Conservation (phyloP, 2,329 filamentous ascomycete genomes). For the Pseudomassariella vexata region DNA sequence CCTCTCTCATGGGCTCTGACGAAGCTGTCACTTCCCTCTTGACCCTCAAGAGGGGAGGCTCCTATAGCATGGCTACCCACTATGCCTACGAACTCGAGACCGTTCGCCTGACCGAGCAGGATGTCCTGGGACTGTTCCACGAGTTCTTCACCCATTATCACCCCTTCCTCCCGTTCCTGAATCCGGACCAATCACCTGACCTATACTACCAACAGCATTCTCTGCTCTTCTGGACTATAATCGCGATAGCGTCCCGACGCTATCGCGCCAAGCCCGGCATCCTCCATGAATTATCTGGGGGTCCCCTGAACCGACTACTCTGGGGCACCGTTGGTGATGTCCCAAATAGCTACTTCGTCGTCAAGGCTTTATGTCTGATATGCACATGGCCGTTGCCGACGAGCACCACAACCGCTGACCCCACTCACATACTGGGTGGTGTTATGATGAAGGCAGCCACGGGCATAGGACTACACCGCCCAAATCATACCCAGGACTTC, state of each 20-base stretch:
- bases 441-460: conserved; percentile 86
- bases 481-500: conserved; percentile 78
- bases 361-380: conserved; percentile 73
- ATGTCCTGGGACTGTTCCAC: conserved; percentile 60
- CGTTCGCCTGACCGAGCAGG: conserved; percentile 57
- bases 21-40: conserved; percentile 63
- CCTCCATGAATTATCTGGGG: conserved; percentile 59
- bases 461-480: conserved; percentile 75
- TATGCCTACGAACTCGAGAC: conserved; percentile 58
- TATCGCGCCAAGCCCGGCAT: conserved; percentile 59
- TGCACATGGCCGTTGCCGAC: conserved; percentile 80
- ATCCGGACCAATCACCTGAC: conserved; percentile 60
- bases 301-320: conserved; percentile 62
- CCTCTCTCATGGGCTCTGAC: conserved; percentile 61
- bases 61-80: conserved; percentile 51
- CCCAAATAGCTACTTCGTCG: conserved; percentile 72
- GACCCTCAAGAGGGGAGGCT: conserved; percentile 60
- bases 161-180: conserved; percentile 71
- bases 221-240: conserved; percentile 80
- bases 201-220: conserved; percentile 72
- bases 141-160: conserved; percentile 75
- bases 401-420: conserved; percentile 74
- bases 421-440: conserved; percentile 74
- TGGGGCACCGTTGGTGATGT: conserved; percentile 75
- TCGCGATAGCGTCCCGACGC: conserved; percentile 68